Percentiles rank a stretch among this genome's conserved stretches.
These are phyloP conservation scores for Tillandsia leiboldiana DNA, from an alignment of 176 grass and related monocot genomes.

Conservation along the genomic window DNA sequence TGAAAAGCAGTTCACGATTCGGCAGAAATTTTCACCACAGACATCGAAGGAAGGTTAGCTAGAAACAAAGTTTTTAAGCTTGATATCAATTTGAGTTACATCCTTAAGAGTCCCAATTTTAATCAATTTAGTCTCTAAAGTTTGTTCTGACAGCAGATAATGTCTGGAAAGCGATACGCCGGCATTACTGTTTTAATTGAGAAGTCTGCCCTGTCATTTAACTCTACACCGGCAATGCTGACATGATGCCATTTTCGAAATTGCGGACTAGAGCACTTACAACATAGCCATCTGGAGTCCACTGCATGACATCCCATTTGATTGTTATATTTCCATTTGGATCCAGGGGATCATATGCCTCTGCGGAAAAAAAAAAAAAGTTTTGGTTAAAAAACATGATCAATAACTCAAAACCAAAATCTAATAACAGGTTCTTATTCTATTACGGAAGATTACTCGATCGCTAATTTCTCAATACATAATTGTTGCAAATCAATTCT, in stretches of 20 bases:
- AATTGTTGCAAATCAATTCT: no score
- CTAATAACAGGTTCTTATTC: neutral
- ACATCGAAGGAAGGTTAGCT: neutral
- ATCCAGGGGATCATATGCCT: conserved; percentile 69
- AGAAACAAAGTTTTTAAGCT: no score
- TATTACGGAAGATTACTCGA: neutral
- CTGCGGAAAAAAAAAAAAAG: conserved; percentile 27
- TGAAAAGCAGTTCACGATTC: conserved; percentile 20
- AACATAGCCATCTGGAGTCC: conserved; percentile 76
- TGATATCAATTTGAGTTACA: no score
- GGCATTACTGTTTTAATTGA: no score
- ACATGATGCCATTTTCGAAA: neutral
- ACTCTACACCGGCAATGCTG: neutral
- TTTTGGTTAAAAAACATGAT: neutral
- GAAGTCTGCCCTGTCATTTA: no score
- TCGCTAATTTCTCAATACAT: neutral
- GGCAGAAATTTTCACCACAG: neutral
- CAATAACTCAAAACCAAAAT: neutral
- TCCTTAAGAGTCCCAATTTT: no score
- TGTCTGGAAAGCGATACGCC: no score
- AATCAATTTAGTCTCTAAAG: no score
- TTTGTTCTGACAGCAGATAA: no score
- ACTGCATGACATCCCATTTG: conserved; percentile 75
- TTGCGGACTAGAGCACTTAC: conserved; percentile 29
- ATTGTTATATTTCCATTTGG: conserved; percentile 75